These are phyloP conservation scores for Trypanosoma melophagium DNA, from an alignment of 208 protist species.

Conservation along the genomic window DNA sequence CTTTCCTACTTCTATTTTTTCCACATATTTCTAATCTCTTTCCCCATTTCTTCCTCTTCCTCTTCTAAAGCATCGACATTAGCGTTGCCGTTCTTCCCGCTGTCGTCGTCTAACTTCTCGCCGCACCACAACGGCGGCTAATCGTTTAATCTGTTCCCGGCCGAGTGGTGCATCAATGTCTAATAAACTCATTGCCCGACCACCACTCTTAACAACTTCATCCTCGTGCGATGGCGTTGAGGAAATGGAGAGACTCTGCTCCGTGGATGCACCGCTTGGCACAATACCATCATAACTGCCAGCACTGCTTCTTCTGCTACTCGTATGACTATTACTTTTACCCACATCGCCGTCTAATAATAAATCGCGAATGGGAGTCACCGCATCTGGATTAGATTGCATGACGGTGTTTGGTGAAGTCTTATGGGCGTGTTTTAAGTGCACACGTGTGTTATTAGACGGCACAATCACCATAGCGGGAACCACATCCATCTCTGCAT, in stretches of 20 bases:
- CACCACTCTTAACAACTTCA: background rate
- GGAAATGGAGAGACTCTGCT: background rate
- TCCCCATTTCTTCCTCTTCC: background rate
- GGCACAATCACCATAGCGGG: slow-evolving; percentile 13
- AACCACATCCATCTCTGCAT: background rate
- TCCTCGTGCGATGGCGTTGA: slow-evolving; percentile 12
- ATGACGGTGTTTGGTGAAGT: no score
- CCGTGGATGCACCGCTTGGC: background rate
- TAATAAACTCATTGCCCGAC: slow-evolving; percentile 3
- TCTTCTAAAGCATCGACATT: background rate
- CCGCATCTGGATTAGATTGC: no score
- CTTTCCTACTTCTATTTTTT: no score
- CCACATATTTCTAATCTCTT: background rate
- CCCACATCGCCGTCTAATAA: background rate
- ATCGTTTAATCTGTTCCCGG: slow-evolving; percentile 64
- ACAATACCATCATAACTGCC: slow-evolving; percentile 16
- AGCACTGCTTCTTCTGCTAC: background rate
- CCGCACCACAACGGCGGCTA: slow-evolving; percentile 42
- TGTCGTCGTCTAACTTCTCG: slow-evolving; percentile 36
- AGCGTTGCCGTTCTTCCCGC: slow-evolving; percentile 24
- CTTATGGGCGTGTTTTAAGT: background rate
- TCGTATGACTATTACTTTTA: background rate
- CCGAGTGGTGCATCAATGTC: slow-evolving; percentile 47
- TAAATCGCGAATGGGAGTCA: no score
- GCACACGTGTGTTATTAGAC: slow-evolving; percentile 26